Percentiles rank a stretch among this genome's conserved stretches.
These are phyloP conservation scores for Xanthoparmelia taractica DNA, from an alignment of 495 filamentous ascomycete genomes.

Conservation along the genomic window DNA sequence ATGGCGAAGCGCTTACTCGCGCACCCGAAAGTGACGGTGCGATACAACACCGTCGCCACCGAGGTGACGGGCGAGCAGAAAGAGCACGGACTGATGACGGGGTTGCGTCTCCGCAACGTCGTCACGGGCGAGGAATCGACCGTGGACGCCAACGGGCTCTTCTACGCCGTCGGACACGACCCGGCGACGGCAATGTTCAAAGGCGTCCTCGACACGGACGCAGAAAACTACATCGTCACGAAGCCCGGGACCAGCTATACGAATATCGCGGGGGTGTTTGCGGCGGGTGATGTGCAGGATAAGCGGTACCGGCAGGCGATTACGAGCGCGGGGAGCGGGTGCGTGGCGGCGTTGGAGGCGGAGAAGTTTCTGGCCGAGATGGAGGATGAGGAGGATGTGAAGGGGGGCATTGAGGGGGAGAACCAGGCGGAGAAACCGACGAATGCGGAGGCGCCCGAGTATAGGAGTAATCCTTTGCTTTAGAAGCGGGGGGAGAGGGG, in stretches of 20 bases:
- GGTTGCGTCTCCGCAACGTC: constrained; percentile 72
- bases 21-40: constrained; percentile 83
- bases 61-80: constrained; percentile 79
- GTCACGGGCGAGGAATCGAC: constrained; percentile 68
- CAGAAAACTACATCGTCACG: constrained; percentile 83
- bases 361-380: constrained; percentile 82
- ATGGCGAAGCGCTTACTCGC: constrained; percentile 80
- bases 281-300: constrained; percentile 96
- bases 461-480: constrained; percentile 55
- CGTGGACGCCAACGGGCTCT: constrained; percentile 83
- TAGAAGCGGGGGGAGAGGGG: constrained; percentile 23
- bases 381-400: constrained; percentile 46
- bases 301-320: constrained; percentile 97
- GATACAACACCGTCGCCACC: constrained; percentile 70
- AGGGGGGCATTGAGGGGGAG: constrained; percentile 24
- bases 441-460: constrained; percentile 46
- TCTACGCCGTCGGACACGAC: constrained; percentile 97
- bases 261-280: constrained; percentile 86
- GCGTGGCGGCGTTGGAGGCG: constrained; percentile 88
- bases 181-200: constrained; percentile 83
- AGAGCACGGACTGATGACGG: constrained; percentile 69
- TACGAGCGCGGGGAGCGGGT: constrained; percentile 91
- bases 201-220: constrained; percentile 77
- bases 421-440: constrained; percentile 33
- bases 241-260: constrained; percentile 83